Evolutionary conservation across 2,329 filamentous ascomycete species (phyloP).

Genomic region (Microsporum canis): DNA sequence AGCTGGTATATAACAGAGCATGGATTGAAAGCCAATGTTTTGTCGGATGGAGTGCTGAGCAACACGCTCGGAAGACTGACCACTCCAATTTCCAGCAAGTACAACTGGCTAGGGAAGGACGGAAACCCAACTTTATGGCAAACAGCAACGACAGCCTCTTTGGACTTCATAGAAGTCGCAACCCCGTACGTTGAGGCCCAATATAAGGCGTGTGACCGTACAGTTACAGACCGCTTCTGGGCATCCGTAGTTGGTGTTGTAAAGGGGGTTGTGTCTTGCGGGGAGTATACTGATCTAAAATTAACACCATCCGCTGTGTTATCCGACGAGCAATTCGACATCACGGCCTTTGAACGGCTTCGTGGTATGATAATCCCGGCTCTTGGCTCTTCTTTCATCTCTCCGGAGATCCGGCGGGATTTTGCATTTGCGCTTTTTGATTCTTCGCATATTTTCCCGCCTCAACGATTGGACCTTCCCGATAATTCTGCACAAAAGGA

Average conservation of each 20-base stretch:
- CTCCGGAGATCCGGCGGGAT: conserved; percentile 53
- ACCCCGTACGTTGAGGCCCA: conserved; percentile 48
- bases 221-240: conserved; percentile 55
- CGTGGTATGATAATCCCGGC: conserved; percentile 58
- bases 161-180: conserved; percentile 57
- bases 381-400: conserved; percentile 55
- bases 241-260: conserved; percentile 52
- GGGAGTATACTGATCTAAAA: conserved; percentile 40
- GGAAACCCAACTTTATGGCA: conserved; percentile 67
- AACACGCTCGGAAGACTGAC: conserved; percentile 56
- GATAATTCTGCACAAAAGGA: conserved; percentile 32
- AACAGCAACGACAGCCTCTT: conserved; percentile 58
- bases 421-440: conserved; percentile 70
- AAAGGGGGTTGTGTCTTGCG: conserved; percentile 58
- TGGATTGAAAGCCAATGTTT: conserved; percentile 52
- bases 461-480: conserved; percentile 45
- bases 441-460: conserved; percentile 67
- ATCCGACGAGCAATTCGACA: conserved; percentile 71
- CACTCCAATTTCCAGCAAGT: conserved; percentile 65
- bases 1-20: conserved; percentile 31
- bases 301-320: conserved; percentile 39
- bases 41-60: conserved; percentile 55
- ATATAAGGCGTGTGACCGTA: conserved; percentile 20
- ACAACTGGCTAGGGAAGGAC: conserved; percentile 60
- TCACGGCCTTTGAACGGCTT: conserved; percentile 58